phyloP scores from a whole-genome alignment of 192 early-diverging fungal genomes.

The Coemansia sp. region DNA sequence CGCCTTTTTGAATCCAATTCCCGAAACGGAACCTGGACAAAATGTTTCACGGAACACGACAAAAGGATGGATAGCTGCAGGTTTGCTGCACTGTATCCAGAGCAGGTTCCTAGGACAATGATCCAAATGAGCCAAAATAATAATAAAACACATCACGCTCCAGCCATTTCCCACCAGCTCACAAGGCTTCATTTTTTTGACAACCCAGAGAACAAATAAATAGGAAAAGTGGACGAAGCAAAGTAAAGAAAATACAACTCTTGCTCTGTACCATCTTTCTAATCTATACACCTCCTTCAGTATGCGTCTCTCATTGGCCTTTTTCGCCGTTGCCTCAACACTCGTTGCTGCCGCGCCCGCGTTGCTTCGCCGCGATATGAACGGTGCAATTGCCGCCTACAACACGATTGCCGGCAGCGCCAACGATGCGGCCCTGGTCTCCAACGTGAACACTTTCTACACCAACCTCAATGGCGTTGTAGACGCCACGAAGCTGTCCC shows the following conservation, averaged over 20 bases:
- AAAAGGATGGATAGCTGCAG: neutral
- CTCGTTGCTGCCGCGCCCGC: neutral
- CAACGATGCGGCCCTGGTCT: constrained; percentile 25
- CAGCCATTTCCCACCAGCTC: neutral
- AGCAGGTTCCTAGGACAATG: neutral
- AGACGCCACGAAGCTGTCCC: constrained; percentile 2
- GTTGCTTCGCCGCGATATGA: constrained; percentile 25
- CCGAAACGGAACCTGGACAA: neutral
- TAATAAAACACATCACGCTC: neutral
- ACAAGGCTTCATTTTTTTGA: neutral
- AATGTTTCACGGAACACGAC: neutral
- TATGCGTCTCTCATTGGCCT: constrained; percentile 22
- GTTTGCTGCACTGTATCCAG: neutral
- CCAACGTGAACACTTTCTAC: constrained; percentile 39
- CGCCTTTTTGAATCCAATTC: neutral
- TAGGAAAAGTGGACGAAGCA: neutral
- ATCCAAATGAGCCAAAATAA: neutral
- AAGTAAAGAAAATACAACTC: neutral
- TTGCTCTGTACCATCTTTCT: neutral
- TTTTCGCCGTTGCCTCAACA: constrained; percentile 7
- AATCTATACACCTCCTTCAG: neutral
- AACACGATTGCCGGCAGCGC: constrained; percentile 21
- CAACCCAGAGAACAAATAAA: neutral
- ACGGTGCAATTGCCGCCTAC: constrained; percentile 20
- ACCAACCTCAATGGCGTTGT: constrained; percentile 26